Evolutionary conservation across 139 green algal species (phyloP).

Genomic region (Chlorella sp.): DNA sequence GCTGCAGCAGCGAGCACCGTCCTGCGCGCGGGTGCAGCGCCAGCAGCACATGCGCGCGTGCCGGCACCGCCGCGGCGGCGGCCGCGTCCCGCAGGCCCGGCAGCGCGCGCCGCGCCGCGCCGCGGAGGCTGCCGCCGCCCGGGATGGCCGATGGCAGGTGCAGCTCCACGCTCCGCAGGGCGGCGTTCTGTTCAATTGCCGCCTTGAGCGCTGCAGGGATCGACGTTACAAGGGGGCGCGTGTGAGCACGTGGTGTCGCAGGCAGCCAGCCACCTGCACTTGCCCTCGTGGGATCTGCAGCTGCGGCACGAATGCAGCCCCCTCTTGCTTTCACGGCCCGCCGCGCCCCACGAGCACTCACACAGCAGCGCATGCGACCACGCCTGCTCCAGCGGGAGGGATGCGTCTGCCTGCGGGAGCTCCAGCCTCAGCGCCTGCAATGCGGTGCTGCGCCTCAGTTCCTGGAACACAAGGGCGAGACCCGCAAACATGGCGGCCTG

Average conservation of each 20-base stretch:
- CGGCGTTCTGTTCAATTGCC: too few species aligned
- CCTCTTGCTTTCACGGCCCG: neutral
- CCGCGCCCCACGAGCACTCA: slow-evolving; percentile 2
- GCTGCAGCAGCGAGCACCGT: slow-evolving; percentile 33
- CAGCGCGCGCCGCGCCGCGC: neutral
- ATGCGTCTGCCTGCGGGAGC: neutral
- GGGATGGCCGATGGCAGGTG: too few species aligned
- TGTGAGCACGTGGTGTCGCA: too few species aligned
- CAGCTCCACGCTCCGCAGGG: too few species aligned
- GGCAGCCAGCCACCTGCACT: neutral
- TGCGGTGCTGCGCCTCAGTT: neutral
- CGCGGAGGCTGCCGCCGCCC: too few species aligned
- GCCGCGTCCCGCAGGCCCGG: neutral
- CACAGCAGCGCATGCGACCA: slow-evolving; percentile 18
- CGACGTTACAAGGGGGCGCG: too few species aligned
- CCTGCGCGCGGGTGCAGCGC: slow-evolving; percentile 26
- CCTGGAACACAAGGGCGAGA: slow-evolving; percentile 12
- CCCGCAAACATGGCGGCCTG: slow-evolving; percentile 7
- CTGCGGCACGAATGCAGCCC: slow-evolving; percentile 4
- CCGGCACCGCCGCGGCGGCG: neutral
- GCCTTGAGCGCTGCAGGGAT: too few species aligned
- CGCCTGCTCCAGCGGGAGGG: slow-evolving; percentile 13
- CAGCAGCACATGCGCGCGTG: slow-evolving; percentile 17
- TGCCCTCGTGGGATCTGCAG: slow-evolving; percentile 2
- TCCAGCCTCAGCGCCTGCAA: neutral